Evolutionary conservation across 345 rosid species (phyloP).

Genomic region (Eucalyptus cloeziana): DNA sequence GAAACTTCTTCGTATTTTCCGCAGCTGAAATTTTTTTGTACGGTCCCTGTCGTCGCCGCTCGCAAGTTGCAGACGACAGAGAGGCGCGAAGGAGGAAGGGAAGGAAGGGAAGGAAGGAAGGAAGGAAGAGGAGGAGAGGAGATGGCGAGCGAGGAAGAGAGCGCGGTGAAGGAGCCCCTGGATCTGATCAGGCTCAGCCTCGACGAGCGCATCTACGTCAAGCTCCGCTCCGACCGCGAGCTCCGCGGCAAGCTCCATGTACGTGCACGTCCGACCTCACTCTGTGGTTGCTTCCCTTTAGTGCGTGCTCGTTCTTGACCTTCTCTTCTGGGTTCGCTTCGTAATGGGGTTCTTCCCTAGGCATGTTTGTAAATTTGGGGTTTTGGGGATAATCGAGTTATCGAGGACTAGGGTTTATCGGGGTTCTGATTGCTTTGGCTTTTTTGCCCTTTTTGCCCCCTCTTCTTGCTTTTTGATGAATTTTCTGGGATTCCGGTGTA

Average conservation of each 20-base stretch:
- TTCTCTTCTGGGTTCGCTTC: not conserved
- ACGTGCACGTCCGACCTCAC: not conserved
- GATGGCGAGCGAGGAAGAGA: slow-evolving; percentile 94
- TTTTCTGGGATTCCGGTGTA: not conserved
- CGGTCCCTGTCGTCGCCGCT: not conserved
- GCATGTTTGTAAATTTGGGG: not conserved
- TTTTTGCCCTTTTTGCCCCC: not conserved
- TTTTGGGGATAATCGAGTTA: not conserved
- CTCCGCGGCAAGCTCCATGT: slow-evolving; percentile 99
- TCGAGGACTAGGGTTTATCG: not conserved
- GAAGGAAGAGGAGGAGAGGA: not conserved
- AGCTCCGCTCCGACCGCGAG: slow-evolving; percentile 98
- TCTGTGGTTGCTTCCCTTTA: not conserved
- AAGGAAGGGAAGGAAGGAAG: not conserved
- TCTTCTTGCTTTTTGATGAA: not conserved
- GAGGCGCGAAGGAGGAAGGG: not conserved
- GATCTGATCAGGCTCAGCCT: slow-evolving; percentile 96
- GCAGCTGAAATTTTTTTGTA: not conserved
- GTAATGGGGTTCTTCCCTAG: not conserved
- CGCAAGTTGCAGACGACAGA: not conserved
- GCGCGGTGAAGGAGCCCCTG: slow-evolving; percentile 96
- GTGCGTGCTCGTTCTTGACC: not conserved
- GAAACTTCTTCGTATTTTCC: not conserved
- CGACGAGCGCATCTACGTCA: slow-evolving; percentile 98
- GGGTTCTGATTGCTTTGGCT: not conserved